phyloP scores from a whole-genome alignment of 495 filamentous ascomycete genomes.

The Penicillium paxilli region DNA sequence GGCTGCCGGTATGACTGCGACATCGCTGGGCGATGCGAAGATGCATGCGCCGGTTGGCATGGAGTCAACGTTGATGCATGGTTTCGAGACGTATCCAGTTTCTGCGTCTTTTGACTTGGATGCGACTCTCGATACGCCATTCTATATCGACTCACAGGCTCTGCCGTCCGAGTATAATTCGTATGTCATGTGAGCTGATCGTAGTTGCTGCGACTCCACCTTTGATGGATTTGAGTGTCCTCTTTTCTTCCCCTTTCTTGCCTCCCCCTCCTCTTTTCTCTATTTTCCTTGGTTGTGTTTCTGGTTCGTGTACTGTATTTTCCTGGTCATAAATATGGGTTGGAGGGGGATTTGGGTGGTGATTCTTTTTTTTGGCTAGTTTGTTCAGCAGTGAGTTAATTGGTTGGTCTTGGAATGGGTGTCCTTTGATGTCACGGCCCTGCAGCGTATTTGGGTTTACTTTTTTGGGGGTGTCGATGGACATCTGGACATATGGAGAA shows the following conservation, averaged over 20 bases:
- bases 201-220: constrained; percentile 7
- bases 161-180: constrained; percentile 36
- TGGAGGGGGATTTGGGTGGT: constrained; percentile 9
- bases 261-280: constrained; percentile 2
- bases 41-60: constrained; percentile 15
- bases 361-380: constrained; percentile 1
- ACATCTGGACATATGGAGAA: neutral
- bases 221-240: neutral
- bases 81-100: constrained; percentile 29
- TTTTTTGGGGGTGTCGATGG: neutral
- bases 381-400: neutral
- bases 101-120: constrained; percentile 26
- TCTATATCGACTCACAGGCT: constrained; percentile 36
- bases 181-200: constrained; percentile 34
- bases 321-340: constrained; percentile 8
- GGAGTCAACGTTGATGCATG: constrained; percentile 30
- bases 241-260: constrained; percentile 3
- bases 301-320: constrained; percentile 2
- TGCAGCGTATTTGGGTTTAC: neutral
- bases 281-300: constrained; percentile 10
- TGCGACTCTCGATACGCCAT: constrained; percentile 32
- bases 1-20: neutral
- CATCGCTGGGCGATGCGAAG: neutral
- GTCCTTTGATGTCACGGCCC: no score
- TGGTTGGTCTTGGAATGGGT: neutral